phyloP scores from a whole-genome alignment of 139 green algal species.

The Cymbomonas tetramitiformis region DNA sequence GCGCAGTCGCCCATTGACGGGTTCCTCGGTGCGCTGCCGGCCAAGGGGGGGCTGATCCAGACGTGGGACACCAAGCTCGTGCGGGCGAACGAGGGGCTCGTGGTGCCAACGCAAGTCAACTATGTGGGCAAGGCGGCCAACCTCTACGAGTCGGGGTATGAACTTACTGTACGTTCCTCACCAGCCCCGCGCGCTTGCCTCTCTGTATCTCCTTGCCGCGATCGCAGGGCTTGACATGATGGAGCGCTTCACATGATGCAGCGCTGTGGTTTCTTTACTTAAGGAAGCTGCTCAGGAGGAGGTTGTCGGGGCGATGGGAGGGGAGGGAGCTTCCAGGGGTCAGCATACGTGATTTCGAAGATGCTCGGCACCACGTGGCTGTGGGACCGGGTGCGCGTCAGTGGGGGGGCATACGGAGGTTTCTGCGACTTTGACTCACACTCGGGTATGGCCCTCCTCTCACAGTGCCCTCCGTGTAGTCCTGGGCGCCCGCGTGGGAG shows the following conservation, averaged over 20 bases:
- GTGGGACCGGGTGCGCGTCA: slow-evolving; percentile 88
- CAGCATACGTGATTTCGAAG: slow-evolving; percentile 90
- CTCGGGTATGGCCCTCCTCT: no score
- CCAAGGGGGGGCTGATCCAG: slow-evolving; percentile 16
- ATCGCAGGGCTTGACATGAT: no score
- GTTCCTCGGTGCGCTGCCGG: slow-evolving; percentile 70
- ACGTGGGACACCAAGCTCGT: slow-evolving; percentile 25
- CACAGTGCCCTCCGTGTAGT: slow-evolving; percentile 2
- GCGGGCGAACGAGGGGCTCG: slow-evolving; percentile 68
- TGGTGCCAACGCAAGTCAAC: slow-evolving; percentile 94
- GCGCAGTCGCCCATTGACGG: slow-evolving; percentile 35
- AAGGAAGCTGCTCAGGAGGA: no score
- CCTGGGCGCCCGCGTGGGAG: no score
- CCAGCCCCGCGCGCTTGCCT: no score
- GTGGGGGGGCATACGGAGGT: slow-evolving; percentile 90
- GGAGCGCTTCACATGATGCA: no score
- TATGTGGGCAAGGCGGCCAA: slow-evolving; percentile 96
- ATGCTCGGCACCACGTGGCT: slow-evolving; percentile 84
- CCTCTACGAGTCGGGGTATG: slow-evolving; percentile 87
- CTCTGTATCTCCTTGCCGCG: no score
- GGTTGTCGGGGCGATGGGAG: no score
- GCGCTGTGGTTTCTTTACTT: no score
- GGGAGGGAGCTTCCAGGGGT: slow-evolving; percentile 66
- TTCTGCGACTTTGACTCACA: slow-evolving; percentile 93
- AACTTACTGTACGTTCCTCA: no score